Evolutionary conservation across 148 eudicot species (phyloP).

Genomic region (Dysphania ambrosioides): DNA sequence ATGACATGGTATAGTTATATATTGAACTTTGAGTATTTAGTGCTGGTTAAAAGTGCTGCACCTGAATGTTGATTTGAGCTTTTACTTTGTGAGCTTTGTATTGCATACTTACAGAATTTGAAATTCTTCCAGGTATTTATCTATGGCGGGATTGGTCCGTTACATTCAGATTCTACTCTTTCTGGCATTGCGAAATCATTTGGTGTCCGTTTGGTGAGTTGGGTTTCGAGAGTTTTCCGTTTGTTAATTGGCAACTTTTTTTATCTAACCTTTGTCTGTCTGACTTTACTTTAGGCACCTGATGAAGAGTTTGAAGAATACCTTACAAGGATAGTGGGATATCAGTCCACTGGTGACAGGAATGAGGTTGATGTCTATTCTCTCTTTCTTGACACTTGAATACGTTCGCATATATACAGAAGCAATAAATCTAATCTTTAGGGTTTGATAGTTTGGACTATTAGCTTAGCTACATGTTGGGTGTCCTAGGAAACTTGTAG

Average conservation of each 20-base stretch:
- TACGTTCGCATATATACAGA: not conserved
- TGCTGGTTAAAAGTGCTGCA: not conserved
- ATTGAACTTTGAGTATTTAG: slow-evolving; percentile 2
- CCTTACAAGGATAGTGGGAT: slow-evolving; percentile 57
- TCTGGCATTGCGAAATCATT: slow-evolving; percentile 95
- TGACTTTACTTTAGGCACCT: slow-evolving; percentile 62
- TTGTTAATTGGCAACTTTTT: not conserved
- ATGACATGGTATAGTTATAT: slow-evolving; percentile 71
- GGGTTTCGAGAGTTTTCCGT: not conserved
- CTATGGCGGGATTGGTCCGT: slow-evolving; percentile 93
- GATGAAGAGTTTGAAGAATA: slow-evolving; percentile 98
- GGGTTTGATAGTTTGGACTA: no score
- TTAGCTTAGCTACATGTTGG: not conserved
- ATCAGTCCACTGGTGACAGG: slow-evolving; percentile 65
- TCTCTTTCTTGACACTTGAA: not conserved
- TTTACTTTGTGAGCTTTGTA: not conserved
- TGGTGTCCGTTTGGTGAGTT: slow-evolving; percentile 87
- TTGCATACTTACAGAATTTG: not conserved
- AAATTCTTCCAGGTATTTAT: slow-evolving; percentile 67
- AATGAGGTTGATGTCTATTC: slow-evolving; percentile 60
- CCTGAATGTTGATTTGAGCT: not conserved
- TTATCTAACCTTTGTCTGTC: slow-evolving; percentile 13
- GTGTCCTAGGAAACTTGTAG: not conserved
- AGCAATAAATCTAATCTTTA: no score
- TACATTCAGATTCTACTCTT: slow-evolving; percentile 85